phyloP scores from a whole-genome alignment of 2,329 filamentous ascomycete species.

The Tolypocladium ophioglossoides region DNA sequence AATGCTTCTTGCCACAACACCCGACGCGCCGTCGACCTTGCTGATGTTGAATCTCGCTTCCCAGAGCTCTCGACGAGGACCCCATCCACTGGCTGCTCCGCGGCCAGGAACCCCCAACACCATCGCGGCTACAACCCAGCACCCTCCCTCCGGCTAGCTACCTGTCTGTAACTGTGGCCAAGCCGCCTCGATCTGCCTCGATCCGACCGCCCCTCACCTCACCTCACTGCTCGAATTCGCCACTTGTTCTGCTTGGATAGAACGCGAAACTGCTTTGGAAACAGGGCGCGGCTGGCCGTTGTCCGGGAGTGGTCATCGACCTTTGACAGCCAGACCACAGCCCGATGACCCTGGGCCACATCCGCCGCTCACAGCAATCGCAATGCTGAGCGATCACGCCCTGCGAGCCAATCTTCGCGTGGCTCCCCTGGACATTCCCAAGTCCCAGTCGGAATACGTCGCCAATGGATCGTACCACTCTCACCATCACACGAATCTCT shows the following conservation, averaged over 20 bases:
- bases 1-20: slow-evolving; percentile 9
- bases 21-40: not conserved
- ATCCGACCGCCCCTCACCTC: not conserved
- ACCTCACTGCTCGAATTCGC: not conserved
- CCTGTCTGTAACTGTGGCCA: not conserved
- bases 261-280: not conserved
- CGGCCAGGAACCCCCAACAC: not conserved
- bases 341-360: slow-evolving; percentile 18
- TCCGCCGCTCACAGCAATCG: slow-evolving; percentile 16
- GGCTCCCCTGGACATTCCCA: slow-evolving; percentile 46
- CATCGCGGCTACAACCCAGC: not conserved
- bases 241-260: not conserved
- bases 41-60: slow-evolving; percentile 1
- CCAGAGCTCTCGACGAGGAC: not conserved
- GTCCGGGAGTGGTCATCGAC: slow-evolving; percentile 7
- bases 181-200: not conserved
- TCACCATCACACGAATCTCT: slow-evolving; percentile 27
- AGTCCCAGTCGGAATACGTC: slow-evolving; percentile 19
- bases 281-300: slow-evolving; percentile 1
- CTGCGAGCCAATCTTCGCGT: slow-evolving; percentile 50
- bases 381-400: slow-evolving; percentile 30
- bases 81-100: not conserved
- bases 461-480: slow-evolving; percentile 18
- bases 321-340: slow-evolving; percentile 4
- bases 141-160: not conserved